Conservation (phyloP, 805 yeast genomes). For the Candida krabiensis region DNA sequence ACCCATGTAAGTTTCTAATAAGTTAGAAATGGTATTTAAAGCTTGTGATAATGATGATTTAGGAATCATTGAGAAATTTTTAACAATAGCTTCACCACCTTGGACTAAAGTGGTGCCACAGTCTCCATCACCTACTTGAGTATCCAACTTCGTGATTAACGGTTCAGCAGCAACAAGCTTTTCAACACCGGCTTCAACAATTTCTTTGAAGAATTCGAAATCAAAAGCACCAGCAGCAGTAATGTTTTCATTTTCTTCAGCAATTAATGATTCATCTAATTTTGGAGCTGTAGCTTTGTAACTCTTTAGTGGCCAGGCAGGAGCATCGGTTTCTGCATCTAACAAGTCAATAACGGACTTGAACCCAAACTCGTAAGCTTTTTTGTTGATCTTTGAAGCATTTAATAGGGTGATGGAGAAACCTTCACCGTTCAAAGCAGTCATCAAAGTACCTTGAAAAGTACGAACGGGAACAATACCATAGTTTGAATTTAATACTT, state of each 20-base stretch:
- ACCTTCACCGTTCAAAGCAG: conserved; percentile 91
- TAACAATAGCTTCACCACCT: conserved; percentile 78
- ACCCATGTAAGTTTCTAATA: conserved; percentile 89
- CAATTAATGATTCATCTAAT: too few species aligned
- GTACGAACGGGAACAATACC: conserved; percentile 66
- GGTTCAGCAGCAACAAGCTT: conserved; percentile 68
- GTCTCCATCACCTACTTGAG: conserved; percentile 94
- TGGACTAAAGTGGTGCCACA: conserved; percentile 89
- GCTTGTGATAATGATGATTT: conserved; percentile 45
- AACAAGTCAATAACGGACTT: conserved; percentile 50
- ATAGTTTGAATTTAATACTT: conserved; percentile 51
- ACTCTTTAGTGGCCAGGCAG: conserved; percentile 64
- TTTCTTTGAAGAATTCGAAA: conserved; percentile 27
- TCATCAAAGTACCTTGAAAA: conserved; percentile 76
- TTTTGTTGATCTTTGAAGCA: conserved; percentile 55
- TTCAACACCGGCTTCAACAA: conserved; percentile 51
- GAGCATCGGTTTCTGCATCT: conserved; percentile 74
- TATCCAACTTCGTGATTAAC: conserved; percentile 78
- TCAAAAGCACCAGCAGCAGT: conserved; percentile 30
- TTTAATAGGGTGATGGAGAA: conserved; percentile 82
- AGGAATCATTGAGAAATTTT: conserved; percentile 44
- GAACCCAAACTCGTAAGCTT: too few species aligned
- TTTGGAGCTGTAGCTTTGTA: conserved; percentile 31
- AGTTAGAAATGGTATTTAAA: conserved; percentile 71
- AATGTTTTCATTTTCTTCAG: conserved; percentile 35